A percentile compares a stretch with the other conserved stretches of the same genome.
Evolutionary conservation across 2,329 filamentous ascomycete species (phyloP).

Genomic region (Aciculosporium take): DNA sequence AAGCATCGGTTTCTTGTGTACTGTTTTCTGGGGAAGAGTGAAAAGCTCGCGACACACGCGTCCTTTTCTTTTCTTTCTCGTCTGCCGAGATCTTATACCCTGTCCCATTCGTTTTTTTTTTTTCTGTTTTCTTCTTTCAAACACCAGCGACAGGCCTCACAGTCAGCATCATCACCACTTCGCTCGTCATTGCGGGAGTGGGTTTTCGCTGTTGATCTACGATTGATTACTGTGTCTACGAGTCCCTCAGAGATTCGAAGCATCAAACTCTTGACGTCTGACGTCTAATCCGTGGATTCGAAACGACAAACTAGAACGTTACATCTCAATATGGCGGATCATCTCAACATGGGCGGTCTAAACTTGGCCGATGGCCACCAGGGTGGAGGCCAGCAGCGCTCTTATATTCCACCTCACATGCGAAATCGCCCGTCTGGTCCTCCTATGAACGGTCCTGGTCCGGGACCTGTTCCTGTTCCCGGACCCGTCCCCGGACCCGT

Average conservation of each 20-base stretch:
- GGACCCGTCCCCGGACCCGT: conserved; percentile 9
- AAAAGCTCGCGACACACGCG: conserved; percentile 16
- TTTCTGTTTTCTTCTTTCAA: neutral
- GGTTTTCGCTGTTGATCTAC: conserved; percentile 7
- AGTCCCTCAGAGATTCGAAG: neutral
- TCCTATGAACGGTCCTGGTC: conserved; percentile 2
- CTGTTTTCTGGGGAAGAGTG: conserved; percentile 19
- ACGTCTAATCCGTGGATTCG: neutral
- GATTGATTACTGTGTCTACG: conserved; percentile 6
- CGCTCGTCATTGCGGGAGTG: conserved; percentile 17
- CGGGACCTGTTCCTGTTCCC: too few relatives aligned
- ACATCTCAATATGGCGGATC: conserved; percentile 55
- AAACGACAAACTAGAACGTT: neutral
- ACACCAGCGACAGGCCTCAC: conserved; percentile 13
- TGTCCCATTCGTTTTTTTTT: conserved; percentile 18
- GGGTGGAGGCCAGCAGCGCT: conserved; percentile 29
- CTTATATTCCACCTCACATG: conserved; percentile 80
- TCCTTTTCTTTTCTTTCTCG: conserved; percentile 20
- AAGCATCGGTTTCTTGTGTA: conserved; percentile 18
- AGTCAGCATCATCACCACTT: conserved; percentile 13
- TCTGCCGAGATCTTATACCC: conserved; percentile 10
- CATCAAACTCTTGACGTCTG: neutral
- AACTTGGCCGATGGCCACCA: conserved; percentile 37
- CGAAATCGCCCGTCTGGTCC: conserved; percentile 33
- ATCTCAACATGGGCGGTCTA: conserved; percentile 70